Evolutionary conservation across 192 early-diverging fungal species (phyloP).

Genomic region (Glomus cerebriforme): DNA sequence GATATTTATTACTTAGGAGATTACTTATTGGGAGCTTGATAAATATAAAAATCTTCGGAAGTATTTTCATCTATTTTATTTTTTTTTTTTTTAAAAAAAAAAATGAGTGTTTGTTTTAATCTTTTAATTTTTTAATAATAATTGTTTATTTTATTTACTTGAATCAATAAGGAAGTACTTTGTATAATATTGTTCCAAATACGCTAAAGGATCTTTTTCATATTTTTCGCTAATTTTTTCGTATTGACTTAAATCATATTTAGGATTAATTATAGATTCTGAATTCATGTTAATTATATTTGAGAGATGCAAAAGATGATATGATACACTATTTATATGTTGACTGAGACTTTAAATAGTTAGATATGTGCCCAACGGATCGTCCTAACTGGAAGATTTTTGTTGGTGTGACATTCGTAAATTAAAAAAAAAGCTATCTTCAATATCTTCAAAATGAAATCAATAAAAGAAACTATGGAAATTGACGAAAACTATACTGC

Average conservation of each 20-base stretch:
- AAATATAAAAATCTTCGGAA: conserved; percentile 29
- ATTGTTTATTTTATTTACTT: not conserved
- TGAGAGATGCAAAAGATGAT: not conserved
- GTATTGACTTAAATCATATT: conserved; percentile 2
- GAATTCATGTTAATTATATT: not conserved
- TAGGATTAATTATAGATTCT: not conserved
- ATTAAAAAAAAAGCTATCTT: too few relatives aligned
- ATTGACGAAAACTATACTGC: not conserved
- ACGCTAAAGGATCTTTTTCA: conserved; percentile 15
- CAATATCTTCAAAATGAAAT: too few relatives aligned
- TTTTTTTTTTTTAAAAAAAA: not conserved
- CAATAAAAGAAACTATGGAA: not conserved
- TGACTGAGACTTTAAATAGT: too few relatives aligned
- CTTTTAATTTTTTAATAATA: not conserved
- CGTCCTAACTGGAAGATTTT: too few relatives aligned
- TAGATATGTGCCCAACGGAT: too few relatives aligned
- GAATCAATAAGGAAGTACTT: conserved; percentile 20
- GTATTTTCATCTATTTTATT: conserved; percentile 6
- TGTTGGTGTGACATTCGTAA: too few relatives aligned
- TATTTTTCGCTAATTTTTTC: conserved; percentile 12
- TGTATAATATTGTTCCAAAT: conserved; percentile 32
- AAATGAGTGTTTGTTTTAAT: not conserved
- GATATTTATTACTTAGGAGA: not conserved
- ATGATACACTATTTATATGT: too few relatives aligned
- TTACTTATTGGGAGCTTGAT: conserved; percentile 33